These are phyloP conservation scores for Populus simonii DNA, from an alignment of 345 rosid genomes.

Conservation along the genomic window DNA sequence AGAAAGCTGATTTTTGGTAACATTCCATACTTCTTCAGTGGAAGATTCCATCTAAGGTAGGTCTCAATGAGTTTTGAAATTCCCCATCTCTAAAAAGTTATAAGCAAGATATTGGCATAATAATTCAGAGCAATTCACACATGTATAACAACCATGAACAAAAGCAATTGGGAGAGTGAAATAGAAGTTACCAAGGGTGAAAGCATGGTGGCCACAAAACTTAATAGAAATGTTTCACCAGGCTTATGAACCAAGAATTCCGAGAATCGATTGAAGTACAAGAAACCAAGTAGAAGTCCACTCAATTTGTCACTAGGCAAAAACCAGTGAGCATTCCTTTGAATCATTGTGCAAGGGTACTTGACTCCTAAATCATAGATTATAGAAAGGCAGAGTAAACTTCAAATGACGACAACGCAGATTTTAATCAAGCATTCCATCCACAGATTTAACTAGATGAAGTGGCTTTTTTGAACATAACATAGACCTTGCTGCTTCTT, in stretches of 20 bases:
- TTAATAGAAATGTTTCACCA: conserved; percentile 25
- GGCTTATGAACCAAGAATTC: conserved; percentile 40
- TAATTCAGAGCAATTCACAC: background rate
- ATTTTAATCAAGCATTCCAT: background rate
- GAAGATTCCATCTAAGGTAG: conserved; percentile 20
- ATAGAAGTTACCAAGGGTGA: conserved; percentile 33
- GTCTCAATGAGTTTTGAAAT: conserved; percentile 21
- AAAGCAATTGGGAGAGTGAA: background rate
- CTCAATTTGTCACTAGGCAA: background rate
- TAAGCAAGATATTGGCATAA: background rate
- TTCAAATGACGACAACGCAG: background rate
- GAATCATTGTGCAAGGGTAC: conserved; percentile 37
- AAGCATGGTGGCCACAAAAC: conserved; percentile 27
- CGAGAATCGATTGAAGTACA: conserved; percentile 34
- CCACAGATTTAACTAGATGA: background rate
- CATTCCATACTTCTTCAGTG: conserved; percentile 29
- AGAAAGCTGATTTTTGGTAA: conserved; percentile 19
- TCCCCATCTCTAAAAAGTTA: conserved; percentile 21
- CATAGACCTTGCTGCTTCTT: background rate
- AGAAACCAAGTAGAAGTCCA: conserved; percentile 10
- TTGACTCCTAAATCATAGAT: conserved; percentile 18
- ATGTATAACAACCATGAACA: background rate
- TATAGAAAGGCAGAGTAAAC: background rate
- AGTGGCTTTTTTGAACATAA: background rate
- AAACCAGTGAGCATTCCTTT: conserved; percentile 35